A percentile compares a stretch with the other conserved stretches of the same genome.
These are phyloP conservation scores for Arthrobotrys megalospora DNA, from an alignment of 2,329 filamentous ascomycete genomes.

Conservation along the genomic window DNA sequence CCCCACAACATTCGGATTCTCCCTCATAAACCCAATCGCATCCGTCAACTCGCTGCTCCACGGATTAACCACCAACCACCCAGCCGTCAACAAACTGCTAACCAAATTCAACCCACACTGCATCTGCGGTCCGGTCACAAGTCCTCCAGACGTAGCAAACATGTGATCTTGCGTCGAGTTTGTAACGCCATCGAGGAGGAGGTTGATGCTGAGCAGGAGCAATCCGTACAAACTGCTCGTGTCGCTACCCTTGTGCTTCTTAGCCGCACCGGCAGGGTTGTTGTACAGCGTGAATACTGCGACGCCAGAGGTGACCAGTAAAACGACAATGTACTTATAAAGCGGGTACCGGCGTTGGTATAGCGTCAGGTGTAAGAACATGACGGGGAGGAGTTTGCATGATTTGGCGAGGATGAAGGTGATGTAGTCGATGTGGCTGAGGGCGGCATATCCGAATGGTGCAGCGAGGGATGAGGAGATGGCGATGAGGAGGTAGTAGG, in stretches of 20 bases:
- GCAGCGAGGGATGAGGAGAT: conserved; percentile 77
- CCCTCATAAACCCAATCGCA: conserved; percentile 84
- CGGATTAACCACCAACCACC: conserved; percentile 83
- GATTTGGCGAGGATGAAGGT: conserved; percentile 80
- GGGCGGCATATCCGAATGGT: conserved; percentile 78
- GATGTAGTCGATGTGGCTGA: conserved; percentile 79
- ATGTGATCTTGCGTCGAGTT: conserved; percentile 98
- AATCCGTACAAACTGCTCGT: conserved; percentile 83
- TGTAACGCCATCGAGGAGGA: conserved; percentile 94
- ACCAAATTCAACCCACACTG: conserved; percentile 98
- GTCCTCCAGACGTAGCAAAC: conserved; percentile 71
- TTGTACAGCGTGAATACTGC: conserved; percentile 94
- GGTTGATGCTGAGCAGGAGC: conserved; percentile 85
- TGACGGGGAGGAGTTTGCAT: conserved; percentile 98
- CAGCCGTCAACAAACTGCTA: conserved; percentile 80
- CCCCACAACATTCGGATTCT: conserved; percentile 84
- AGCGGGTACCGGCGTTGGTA: conserved; percentile 91
- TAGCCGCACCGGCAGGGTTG: conserved; percentile 73
- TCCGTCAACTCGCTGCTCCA: conserved; percentile 84
- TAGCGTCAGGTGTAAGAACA: conserved; percentile 93
- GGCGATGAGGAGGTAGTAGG: conserved; percentile 84
- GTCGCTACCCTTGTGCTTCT: conserved; percentile 71
- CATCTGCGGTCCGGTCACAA: conserved; percentile 89
- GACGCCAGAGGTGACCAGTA: conserved; percentile 90
- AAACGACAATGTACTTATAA: conserved; percentile 96